Evolutionary conservation across 1,284 basidiomycete genomes (phyloP), one percentile per base, ranked within the genome.

Genomic region (Pseudozyma thailandica): DNA sequence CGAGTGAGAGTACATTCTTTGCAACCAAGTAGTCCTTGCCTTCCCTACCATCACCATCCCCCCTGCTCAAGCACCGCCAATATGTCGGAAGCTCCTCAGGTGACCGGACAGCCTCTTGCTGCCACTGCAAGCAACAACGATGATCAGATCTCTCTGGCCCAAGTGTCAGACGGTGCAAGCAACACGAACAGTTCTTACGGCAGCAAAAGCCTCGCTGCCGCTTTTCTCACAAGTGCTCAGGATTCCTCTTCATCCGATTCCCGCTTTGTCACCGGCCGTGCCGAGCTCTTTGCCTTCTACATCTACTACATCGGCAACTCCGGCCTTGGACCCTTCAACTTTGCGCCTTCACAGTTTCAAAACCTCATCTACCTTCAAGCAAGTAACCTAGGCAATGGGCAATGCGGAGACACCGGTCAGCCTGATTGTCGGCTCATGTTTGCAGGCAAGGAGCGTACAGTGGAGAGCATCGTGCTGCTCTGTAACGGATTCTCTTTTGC

Each of bases 341-440:
- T 89, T 83, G 90, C 89, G 6, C 90, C 89, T 2, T 89, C 88
- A 10, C 89, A 90, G 74, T 90, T 90, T 79, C 90, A 91, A 81
- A 91, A 91, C 79, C 82, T 91, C 46, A 85, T 91, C 35, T 90
- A 28, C 25, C 56, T 37, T 42, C 64, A 58, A 47, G 58, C 53
- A 7, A 90, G 89, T 64, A 89, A 90, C 74, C 88, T 89, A 2
- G 85, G 85, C 27, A 49, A 52, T 15, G 69, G 55, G 1, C 30
- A 26, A 7, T 77, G 74, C 30, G 72, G 69, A 8, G 52, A 53
- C 23, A 47, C 63, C 6, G 62, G 55, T 4, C 72, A 77, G 26
- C 54, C 54, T 2, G 60, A 51, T 6, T 77, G 74, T 37, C 82
- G 87, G 35, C 85, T 87, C 6, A 86, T 87, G 0, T 90, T 88